Base-by-base conservation (phyloP, 768 basidiomycete genomes). In the Pseudohyphozyma bogoriensis region DNA sequence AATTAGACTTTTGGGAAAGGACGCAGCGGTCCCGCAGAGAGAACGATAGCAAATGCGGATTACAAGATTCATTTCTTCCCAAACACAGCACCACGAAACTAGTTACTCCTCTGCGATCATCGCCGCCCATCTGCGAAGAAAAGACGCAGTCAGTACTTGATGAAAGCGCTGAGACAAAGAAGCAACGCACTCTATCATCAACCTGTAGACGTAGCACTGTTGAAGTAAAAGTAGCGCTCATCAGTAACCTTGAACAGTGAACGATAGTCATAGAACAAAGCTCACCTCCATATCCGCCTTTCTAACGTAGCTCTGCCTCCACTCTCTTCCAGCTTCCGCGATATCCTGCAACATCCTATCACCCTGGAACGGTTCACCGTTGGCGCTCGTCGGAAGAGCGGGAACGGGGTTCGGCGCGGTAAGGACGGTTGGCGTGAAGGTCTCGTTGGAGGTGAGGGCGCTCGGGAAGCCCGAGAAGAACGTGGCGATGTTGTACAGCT, bases 401-500 rank as follows among this genome's bases (percentile, higher is more conserved):
- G 67, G 62, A 7, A 67, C n/a, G 2, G 59, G 62, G 26, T 46
- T 39, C 28, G 73, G 71, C 53, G 77, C 74, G 40, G 55, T 67
- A 51, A 59, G 56, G n/a, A 51, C 8, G 6, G 65, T 65, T 20
- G 61, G 50, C 35, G 36, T 2, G 55, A 37, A 16, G 22, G 64
- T 47, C 45, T 49, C 22, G 56, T 61, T 65, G 40, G 55, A 40
- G 18, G 60, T 46, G 50, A 71, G 46, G 22, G 57, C 35, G n/a
- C 58, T 2, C 10, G 70, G 65, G 59, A 69, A 64, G 1, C 93
- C 92, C 0, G 88, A 89, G 77, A 96, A 97, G 78, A 85, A 99
- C 3, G 89, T 81, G 69, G 87, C 82, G 57, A 96, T 81, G 71
- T 96, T 92, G 77, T 97, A 95, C 54, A 99, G 83, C 74, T 99